phyloP scores from a whole-genome alignment of 768 basidiomycete genomes.

The Clitopilus hobsonii region DNA sequence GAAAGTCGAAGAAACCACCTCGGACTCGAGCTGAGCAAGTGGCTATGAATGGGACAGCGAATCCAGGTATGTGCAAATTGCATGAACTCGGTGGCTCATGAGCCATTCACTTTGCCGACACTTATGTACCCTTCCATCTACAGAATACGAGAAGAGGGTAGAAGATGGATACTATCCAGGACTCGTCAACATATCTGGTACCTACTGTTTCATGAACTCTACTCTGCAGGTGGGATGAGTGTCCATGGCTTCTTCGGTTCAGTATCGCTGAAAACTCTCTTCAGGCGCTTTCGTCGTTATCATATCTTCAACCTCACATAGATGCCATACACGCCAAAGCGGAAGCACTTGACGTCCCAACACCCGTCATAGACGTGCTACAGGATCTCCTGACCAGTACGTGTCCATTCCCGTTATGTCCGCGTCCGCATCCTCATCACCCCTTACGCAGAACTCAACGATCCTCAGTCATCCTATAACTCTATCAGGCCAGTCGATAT shows the following conservation, averaged over 20 bases:
- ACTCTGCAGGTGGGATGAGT: constrained; percentile 71
- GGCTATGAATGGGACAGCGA: constrained; percentile 33
- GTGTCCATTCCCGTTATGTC: constrained; percentile 15
- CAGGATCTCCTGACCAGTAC: constrained; percentile 64
- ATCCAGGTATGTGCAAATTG: constrained; percentile 15
- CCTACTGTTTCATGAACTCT: constrained; percentile 97
- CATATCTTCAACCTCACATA: constrained; percentile 78
- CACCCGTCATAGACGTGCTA: constrained; percentile 83
- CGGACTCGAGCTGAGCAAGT: constrained; percentile 57
- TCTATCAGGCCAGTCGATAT: constrained; percentile 71
- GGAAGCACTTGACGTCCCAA: constrained; percentile 74
- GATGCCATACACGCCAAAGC: constrained; percentile 72
- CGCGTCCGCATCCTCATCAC: constrained; percentile 1
- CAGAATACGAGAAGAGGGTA: constrained; percentile 17
- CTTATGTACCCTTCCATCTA: constrained; percentile 1
- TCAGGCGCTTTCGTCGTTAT: constrained; percentile 85
- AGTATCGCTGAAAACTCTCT: neutral
- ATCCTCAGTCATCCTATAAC: constrained; percentile 48
- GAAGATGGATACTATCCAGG: constrained; percentile 72
- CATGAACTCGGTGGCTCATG: neutral
- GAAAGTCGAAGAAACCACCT: constrained; percentile 44
- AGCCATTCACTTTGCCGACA: neutral
- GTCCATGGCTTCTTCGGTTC: constrained; percentile 12
- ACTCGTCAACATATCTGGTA: constrained; percentile 92
- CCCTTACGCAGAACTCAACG: constrained; percentile 53